Conservation (phyloP, 148 eudicot species). For the Chenopodium suecicum region DNA sequence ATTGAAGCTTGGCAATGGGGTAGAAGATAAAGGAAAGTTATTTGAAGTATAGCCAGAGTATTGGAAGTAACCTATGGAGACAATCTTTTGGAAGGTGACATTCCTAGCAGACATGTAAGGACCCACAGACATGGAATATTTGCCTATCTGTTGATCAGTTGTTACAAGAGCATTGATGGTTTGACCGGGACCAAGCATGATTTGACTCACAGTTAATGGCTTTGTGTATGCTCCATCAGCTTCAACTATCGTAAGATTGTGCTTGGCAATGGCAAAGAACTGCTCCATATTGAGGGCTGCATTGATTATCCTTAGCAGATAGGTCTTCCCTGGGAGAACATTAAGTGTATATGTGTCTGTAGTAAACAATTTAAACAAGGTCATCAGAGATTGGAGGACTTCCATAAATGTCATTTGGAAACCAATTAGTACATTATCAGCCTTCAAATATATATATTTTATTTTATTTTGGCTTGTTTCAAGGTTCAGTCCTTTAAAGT, state of each 20-base stretch:
- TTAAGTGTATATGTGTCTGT: constrained; percentile 52
- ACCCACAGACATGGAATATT: constrained; percentile 55
- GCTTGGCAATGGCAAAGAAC: constrained; percentile 65
- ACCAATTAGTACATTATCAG: background rate
- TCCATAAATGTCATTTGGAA: background rate
- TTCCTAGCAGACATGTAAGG: constrained; percentile 62
- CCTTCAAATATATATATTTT: background rate
- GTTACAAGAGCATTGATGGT: constrained; percentile 56
- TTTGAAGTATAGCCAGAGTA: constrained; percentile 42
- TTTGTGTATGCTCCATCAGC: constrained; percentile 66
- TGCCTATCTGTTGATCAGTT: constrained; percentile 44
- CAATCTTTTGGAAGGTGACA: constrained; percentile 50
- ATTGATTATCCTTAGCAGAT: constrained; percentile 56
- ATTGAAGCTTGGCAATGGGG: constrained; percentile 47
- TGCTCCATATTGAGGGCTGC: constrained; percentile 58
- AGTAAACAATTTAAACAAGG: background rate
- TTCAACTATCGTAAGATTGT: constrained; percentile 61
- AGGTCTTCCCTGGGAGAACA: constrained; percentile 57
- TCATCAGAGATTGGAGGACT: background rate
- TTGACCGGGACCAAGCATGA: constrained; percentile 69
- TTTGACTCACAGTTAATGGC: constrained; percentile 39
- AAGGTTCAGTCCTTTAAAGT: background rate
- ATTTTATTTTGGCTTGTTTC: background rate
- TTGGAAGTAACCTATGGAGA: constrained; percentile 53
- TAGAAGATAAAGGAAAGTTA: constrained; percentile 36